Evolutionary conservation across 305 asterid species (phyloP), one percentile per base, ranked within the genome.

Genomic region (Plantago lanceolata): DNA sequence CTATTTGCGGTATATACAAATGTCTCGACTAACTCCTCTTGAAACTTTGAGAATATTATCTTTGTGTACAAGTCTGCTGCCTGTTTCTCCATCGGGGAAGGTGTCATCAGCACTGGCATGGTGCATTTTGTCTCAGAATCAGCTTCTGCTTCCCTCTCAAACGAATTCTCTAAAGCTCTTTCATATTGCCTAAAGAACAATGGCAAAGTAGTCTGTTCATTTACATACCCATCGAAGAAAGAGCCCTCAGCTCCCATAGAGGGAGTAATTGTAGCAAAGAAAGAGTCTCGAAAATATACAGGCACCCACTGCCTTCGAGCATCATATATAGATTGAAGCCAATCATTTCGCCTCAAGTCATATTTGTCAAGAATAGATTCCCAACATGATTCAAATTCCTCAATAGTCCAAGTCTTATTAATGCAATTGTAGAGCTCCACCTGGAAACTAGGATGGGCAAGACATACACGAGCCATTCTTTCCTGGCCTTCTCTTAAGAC

Each of bases 51-150:
- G 77, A 89, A 89, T 47, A 83, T 73, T 74, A 68, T 83, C 79
- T 81, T 83, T 9, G 97, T 87, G 64, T 87, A 89, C 47, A 82
- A 68, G 69, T 56, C 73, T 48, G 94, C 94, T 53, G 95, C 92
- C 75, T 89, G 94, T 62, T 85, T 80, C 64, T 89, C 97, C 97
- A 89, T 89, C 9, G 97, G 97, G 11, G 97, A 89, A 21, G 95
- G 95, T 33, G 95, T 87, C 78, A 75, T 82, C 68, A 85, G 83
- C 65, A 78, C 66, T 14, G 92, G 88, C 24, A 84, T 80, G 75
- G 85, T 80, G 74, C 84, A 68, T 48, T 77, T 57, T 16, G 95
- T 85, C 68, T 89, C 87, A 58, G 75, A 83, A 73, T 89, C 95
- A 48, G 97, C 88, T 75, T 87, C 97, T 29, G 70, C 71, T 87